Evolutionary conservation across 1,139 yeast species (phyloP).

Genomic region (Debaryomyces udenii): DNA sequence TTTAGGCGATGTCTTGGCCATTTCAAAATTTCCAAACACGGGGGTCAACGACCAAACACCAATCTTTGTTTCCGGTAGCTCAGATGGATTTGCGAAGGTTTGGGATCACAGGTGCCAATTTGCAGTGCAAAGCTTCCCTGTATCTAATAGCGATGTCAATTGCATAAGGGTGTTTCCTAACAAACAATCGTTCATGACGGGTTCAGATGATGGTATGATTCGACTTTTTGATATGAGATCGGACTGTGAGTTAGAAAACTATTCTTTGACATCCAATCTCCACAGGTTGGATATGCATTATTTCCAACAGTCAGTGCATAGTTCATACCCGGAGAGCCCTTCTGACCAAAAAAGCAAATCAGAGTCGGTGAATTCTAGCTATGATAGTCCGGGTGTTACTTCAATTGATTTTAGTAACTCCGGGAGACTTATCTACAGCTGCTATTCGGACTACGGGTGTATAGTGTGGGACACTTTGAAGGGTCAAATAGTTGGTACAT

Average conservation of each 20-base stretch:
- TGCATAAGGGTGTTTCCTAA: conserved; percentile 70
- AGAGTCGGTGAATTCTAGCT: conserved; percentile 25
- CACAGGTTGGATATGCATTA: conserved; percentile 4
- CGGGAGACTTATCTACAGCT: conserved; percentile 74
- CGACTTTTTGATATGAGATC: conserved; percentile 76
- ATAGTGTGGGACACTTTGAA: conserved; percentile 78
- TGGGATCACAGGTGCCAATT: conserved; percentile 68
- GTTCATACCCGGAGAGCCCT: conserved; percentile 2
- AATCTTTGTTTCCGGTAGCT: conserved; percentile 69
- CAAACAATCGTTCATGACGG: conserved; percentile 66
- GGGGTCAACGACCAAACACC: conserved; percentile 19
- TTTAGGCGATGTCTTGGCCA: conserved; percentile 73
- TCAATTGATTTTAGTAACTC: conserved; percentile 75
- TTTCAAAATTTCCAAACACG: conserved; percentile 37
- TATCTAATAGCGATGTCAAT: conserved; percentile 70
- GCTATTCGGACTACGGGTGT: conserved; percentile 77
- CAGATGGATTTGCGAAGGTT: conserved; percentile 70
- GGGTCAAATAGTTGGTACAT: conserved; percentile 63
- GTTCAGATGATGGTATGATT: conserved; percentile 80
- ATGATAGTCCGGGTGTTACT: conserved; percentile 65
- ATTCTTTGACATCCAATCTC: conserved; percentile 34
- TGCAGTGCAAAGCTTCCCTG: conserved; percentile 62
- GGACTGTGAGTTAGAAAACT: conserved; percentile 67
- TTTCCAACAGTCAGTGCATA: background rate
- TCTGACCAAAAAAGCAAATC: conserved; percentile 11